phyloP scores from a whole-genome alignment of 805 yeast genomes.

The Nakazawaea laoshanensis region DNA sequence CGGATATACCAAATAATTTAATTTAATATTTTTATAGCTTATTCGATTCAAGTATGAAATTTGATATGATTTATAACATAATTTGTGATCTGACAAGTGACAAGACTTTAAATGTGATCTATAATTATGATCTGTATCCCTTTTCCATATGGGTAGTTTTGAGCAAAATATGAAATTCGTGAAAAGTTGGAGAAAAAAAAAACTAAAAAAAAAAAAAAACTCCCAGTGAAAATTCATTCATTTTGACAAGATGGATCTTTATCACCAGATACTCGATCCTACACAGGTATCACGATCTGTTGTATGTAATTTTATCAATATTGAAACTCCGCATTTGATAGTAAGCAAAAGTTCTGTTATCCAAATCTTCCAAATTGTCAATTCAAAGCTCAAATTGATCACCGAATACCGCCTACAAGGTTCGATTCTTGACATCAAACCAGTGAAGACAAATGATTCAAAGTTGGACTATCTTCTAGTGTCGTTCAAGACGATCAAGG shows the following conservation, averaged over 20 bases:
- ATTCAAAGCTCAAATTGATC: slow-evolving; percentile 24
- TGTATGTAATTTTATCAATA: slow-evolving; percentile 32
- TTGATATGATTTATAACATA: too few species aligned
- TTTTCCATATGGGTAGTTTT: too few species aligned
- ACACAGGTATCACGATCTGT: slow-evolving; percentile 59
- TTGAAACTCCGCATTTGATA: slow-evolving; percentile 43
- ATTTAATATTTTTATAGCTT: neutral
- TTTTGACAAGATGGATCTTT: slow-evolving; percentile 80
- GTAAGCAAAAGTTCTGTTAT: slow-evolving; percentile 65
- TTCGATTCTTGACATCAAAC: slow-evolving; percentile 45
- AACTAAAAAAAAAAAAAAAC: too few species aligned
- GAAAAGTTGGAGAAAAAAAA: too few species aligned
- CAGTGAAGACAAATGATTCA: slow-evolving; percentile 41
- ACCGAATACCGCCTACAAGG: slow-evolving; percentile 73
- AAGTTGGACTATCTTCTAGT: slow-evolving; percentile 53
- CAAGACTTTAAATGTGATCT: too few species aligned
- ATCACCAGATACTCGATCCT: slow-evolving; percentile 70
- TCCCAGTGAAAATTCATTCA: too few species aligned
- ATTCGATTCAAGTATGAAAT: too few species aligned
- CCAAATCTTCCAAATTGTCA: slow-evolving; percentile 45
- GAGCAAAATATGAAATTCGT: too few species aligned
- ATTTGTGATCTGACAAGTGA: too few species aligned
- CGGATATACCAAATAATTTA: slow-evolving; percentile 2
- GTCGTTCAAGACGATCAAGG: slow-evolving; percentile 66
- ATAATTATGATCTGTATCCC: too few species aligned